Percentiles rank a stretch among this genome's conserved stretches.
phyloP scores from a whole-genome alignment of 441 rosid genomes.

The Pelargonium citronellum region DNA sequence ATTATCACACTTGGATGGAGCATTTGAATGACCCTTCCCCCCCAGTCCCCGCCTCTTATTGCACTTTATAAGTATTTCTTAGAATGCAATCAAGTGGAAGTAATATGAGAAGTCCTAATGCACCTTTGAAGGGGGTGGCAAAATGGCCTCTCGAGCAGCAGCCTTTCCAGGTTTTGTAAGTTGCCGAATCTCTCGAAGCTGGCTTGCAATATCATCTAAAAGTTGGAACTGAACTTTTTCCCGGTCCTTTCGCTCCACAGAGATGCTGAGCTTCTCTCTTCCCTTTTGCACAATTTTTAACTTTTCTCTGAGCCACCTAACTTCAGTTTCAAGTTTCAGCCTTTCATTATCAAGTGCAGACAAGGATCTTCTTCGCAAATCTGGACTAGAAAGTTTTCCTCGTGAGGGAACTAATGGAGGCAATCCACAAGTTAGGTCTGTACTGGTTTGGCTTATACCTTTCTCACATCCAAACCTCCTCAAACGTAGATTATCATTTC shows the following conservation, averaged over 20 bases:
- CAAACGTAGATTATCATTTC: background rate
- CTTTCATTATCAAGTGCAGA: constrained; percentile 6
- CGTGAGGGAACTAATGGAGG: constrained; percentile 4
- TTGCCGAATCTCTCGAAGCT: constrained; percentile 8
- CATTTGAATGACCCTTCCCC: too few species aligned
- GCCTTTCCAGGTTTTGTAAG: constrained; percentile 7
- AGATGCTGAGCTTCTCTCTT: constrained; percentile 2
- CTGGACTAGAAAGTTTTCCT: background rate
- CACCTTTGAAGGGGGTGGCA: background rate
- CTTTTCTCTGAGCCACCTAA: constrained; percentile 4
- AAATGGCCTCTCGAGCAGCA: background rate
- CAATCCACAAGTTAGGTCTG: background rate
- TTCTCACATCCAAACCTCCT: background rate
- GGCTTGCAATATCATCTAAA: constrained; percentile 8
- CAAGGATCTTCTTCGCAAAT: constrained; percentile 8
- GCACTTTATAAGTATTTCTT: background rate
- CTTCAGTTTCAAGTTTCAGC: constrained; percentile 5
- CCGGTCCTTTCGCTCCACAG: constrained; percentile 8
- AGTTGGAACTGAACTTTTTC: constrained; percentile 6
- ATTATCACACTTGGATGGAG: too few species aligned
- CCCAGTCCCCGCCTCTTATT: background rate
- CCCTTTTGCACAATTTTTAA: constrained; percentile 6
- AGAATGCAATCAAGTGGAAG: background rate
- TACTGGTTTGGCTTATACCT: background rate
- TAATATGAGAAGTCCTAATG: background rate